Conservation (phyloP, 2,329 filamentous ascomycete species). For the Aureobasidium sp. region DNA sequence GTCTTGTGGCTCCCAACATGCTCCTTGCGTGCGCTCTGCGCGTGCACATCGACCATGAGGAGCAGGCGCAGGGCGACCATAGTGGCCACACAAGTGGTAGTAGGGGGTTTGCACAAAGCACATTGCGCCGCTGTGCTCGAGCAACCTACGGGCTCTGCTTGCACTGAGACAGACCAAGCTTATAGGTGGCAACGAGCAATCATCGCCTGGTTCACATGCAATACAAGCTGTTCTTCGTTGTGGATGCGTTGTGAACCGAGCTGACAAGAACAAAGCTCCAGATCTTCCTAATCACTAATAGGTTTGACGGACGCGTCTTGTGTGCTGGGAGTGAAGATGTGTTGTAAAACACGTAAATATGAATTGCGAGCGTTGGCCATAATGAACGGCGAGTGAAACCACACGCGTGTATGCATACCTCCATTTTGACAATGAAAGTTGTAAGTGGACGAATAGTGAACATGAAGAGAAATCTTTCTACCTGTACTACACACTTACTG, state of each 20-base stretch:
- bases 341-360: neutral
- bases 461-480: neutral
- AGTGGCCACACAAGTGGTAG: slow-evolving; percentile 4
- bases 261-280: neutral
- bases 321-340: neutral
- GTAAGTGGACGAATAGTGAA: neutral
- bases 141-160: neutral
- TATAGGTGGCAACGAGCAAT: neutral
- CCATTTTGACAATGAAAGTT: neutral
- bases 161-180: neutral
- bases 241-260: neutral
- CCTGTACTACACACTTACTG: neutral
- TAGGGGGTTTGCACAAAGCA: neutral
- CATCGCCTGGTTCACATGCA: neutral
- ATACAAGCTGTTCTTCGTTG: neutral
- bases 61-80: neutral
- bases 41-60: slow-evolving; percentile 1
- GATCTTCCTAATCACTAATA: neutral
- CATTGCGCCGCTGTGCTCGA: neutral
- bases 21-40: neutral
- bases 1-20: neutral
- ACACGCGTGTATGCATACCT: neutral
- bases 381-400: neutral
- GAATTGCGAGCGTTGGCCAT: neutral
- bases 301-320: too few species aligned